Evolutionary conservation across 768 basidiomycete species (phyloP).

Genomic region (Holtermannia corniformis): DNA sequence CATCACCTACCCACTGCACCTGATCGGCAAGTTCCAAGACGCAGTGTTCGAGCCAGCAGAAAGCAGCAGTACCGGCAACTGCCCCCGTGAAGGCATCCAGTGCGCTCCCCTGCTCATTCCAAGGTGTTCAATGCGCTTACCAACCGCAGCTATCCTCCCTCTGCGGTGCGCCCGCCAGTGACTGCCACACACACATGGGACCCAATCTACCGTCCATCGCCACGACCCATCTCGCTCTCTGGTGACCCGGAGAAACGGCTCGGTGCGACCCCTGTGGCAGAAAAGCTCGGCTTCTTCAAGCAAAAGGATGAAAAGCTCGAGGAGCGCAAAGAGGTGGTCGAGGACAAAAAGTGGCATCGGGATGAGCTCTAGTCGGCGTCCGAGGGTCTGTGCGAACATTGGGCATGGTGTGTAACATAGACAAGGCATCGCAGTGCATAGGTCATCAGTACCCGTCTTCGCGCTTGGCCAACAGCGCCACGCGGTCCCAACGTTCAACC

Average conservation of each 20-base stretch:
- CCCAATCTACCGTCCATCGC: constrained; percentile 25
- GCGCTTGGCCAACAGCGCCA: not conserved
- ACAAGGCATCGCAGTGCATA: not conserved
- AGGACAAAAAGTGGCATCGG: constrained; percentile 10
- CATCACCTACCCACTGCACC: constrained; percentile 32
- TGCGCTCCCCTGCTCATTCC: constrained; percentile 4
- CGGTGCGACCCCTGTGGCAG: not conserved
- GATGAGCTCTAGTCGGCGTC: constrained; percentile 25
- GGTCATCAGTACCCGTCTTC: not conserved
- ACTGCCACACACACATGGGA: constrained; percentile 19
- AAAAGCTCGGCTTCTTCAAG: constrained; percentile 26
- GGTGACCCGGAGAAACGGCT: constrained; percentile 26
- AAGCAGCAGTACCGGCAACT: constrained; percentile 8
- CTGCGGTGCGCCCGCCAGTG: constrained; percentile 12
- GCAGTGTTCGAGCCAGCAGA: constrained; percentile 20
- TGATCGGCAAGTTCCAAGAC: constrained; percentile 30
- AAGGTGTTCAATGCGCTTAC: not conserved
- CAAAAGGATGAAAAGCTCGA: constrained; percentile 19
- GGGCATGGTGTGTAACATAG: not conserved
- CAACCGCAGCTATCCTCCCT: constrained; percentile 23
- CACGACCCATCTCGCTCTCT: constrained; percentile 24
- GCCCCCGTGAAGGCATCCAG: constrained; percentile 33
- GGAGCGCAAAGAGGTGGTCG: constrained; percentile 13
- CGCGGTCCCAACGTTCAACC: constrained; percentile 23
- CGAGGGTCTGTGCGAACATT: too few species aligned